Evolutionary conservation across 2,329 filamentous ascomycete genomes (phyloP).

Genomic region (Sporothrix schenckii): DNA sequence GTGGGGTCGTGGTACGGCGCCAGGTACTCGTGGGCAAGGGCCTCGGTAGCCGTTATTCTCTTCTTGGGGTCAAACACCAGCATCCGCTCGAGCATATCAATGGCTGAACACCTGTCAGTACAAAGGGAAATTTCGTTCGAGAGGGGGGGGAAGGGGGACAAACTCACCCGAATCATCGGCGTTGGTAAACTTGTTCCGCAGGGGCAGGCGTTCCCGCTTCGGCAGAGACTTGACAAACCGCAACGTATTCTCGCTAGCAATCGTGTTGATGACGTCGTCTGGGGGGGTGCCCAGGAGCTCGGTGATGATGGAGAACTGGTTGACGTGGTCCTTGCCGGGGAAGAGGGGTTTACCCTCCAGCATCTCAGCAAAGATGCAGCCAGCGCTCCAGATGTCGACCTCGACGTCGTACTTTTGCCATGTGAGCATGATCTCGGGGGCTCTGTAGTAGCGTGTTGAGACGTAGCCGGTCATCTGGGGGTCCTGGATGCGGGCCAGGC

Average conservation of each 20-base stretch:
- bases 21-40: conserved; percentile 89
- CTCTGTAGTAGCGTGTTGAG: conserved; percentile 97
- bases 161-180: conserved; percentile 78
- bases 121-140: neutral
- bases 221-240: conserved; percentile 97
- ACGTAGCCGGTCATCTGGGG: conserved; percentile 99
- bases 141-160: neutral
- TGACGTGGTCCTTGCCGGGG: conserved; percentile 98
- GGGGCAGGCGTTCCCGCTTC: conserved; percentile 86
- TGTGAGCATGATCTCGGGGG: conserved; percentile 99
- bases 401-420: conserved; percentile 99
- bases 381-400: conserved; percentile 98
- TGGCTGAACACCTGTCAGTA: conserved; percentile 58
- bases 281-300: conserved; percentile 94
- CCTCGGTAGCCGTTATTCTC: conserved; percentile 83
- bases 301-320: conserved; percentile 99
- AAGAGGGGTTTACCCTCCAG: conserved; percentile 97
- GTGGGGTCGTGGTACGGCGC: conserved; percentile 96
- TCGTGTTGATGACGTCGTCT: conserved; percentile 97
- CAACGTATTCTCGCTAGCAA: conserved; percentile 96
- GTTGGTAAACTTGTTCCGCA: conserved; percentile 90
- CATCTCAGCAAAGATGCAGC: conserved; percentile 99
- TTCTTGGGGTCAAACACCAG: conserved; percentile 98
- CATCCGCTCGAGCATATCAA: conserved; percentile 94
- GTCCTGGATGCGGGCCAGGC: conserved; percentile 94